These are phyloP conservation scores for Solanum chacoense DNA, from an alignment of 305 asterid genomes.

Conservation along the genomic window DNA sequence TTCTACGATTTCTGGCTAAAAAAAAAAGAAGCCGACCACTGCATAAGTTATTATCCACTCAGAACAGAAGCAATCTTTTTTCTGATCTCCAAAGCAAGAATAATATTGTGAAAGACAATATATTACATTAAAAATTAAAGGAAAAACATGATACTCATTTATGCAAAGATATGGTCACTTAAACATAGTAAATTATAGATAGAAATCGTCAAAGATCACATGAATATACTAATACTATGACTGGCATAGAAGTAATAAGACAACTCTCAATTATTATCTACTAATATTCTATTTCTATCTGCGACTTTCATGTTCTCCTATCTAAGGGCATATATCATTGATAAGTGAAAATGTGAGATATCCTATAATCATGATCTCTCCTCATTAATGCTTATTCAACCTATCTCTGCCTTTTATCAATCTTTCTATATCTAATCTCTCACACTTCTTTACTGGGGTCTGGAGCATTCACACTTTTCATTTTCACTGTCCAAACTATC, in stretches of 20 bases:
- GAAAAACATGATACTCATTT: background rate
- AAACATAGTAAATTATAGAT: background rate
- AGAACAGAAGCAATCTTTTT: background rate
- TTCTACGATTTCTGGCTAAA: background rate
- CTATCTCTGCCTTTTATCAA: background rate
- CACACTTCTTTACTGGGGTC: background rate
- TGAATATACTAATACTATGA: too few species aligned
- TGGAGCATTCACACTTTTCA: background rate
- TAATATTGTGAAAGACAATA: background rate
- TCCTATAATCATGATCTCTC: background rate
- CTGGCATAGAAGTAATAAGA: too few species aligned
- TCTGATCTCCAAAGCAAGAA: background rate
- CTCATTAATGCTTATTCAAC: background rate
- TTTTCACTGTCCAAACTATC: background rate
- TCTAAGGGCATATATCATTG: background rate
- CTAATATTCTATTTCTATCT: accelerated
- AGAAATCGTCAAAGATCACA: too few species aligned
- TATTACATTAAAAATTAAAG: background rate
- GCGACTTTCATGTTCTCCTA: accelerated
- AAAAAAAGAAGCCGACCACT: background rate
- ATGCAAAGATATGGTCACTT: background rate
- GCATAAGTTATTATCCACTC: background rate
- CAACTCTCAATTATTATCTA: background rate
- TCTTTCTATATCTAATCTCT: background rate
- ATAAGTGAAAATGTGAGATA: background rate